These are phyloP conservation scores for Colletotrichum cordylinicola DNA, from an alignment of 2,329 filamentous ascomycete species.

Conservation along the genomic window DNA sequence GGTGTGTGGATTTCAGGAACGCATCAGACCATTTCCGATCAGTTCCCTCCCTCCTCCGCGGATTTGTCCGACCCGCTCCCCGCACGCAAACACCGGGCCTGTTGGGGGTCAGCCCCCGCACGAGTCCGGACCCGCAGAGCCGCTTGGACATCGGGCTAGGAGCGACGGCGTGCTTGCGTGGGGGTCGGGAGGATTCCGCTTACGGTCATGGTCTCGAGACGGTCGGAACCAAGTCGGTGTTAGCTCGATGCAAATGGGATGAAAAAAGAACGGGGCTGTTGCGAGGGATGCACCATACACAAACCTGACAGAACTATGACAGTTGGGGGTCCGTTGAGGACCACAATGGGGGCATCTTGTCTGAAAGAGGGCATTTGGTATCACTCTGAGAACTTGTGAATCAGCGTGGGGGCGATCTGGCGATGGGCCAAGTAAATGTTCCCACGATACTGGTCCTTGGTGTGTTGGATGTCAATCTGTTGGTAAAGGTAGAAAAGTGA, in stretches of 20 bases:
- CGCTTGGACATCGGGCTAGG: neutral
- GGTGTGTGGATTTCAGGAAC: neutral
- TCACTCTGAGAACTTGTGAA: neutral
- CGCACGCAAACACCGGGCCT: neutral
- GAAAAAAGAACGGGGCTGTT: neutral
- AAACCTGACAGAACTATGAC: neutral
- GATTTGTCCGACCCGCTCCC: neutral
- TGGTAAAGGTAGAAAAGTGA: neutral
- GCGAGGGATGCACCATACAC: neutral
- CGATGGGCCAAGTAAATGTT: neutral
- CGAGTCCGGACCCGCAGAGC: conserved; percentile 5
- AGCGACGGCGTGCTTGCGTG: neutral
- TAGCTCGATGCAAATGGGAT: neutral
- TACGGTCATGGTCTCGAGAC: neutral
- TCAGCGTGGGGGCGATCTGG: neutral
- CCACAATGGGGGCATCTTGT: neutral
- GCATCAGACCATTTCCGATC: neutral
- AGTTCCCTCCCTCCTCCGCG: neutral
- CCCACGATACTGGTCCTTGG: neutral
- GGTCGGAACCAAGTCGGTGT: neutral
- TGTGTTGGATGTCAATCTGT: neutral
- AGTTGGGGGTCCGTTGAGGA: neutral
- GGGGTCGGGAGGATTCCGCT: neutral
- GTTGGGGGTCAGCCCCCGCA: conserved; percentile 12
- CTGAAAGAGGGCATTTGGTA: neutral